Evolutionary conservation across 345 rosid genomes (phyloP).

Genomic region (Moricandia arvensis): DNA sequence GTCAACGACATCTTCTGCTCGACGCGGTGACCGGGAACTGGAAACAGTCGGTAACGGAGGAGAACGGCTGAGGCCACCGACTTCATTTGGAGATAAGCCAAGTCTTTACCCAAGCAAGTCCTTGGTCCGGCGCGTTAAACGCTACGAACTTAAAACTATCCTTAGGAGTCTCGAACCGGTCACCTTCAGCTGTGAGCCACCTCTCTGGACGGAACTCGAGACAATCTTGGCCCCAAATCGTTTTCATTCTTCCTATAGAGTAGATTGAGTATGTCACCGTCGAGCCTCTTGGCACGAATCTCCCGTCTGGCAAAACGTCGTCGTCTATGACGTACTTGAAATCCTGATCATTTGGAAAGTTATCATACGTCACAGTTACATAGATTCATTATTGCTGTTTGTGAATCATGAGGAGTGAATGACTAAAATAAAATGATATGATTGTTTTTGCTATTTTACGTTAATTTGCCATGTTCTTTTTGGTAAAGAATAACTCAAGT

Average conservation of each 20-base stretch:
- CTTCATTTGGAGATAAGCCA: conserved; percentile 88
- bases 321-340: conserved; percentile 73
- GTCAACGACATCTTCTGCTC: conserved; percentile 95
- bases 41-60: conserved; percentile 65
- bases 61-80: conserved; percentile 83
- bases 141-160: conserved; percentile 85
- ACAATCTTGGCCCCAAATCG: conserved; percentile 89
- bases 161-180: conserved; percentile 61
- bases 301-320: conserved; percentile 74
- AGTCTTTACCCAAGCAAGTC: conserved; percentile 85
- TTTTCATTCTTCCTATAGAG: conserved; percentile 82
- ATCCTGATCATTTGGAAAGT: conserved; percentile 38
- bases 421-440: neutral
- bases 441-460: neutral
- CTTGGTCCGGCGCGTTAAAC: conserved; percentile 93
- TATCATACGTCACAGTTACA: conserved; percentile 19
- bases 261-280: conserved; percentile 86
- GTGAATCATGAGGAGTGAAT: neutral
- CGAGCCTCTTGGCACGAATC: conserved; percentile 74
- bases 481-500: conserved; percentile 5
- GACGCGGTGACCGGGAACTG: conserved; percentile 72
- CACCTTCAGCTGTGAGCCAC: conserved; percentile 62
- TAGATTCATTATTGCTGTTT: neutral
- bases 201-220: conserved; percentile 76
- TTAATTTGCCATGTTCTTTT: neutral